Evolutionary conservation across 768 basidiomycete species (phyloP).

Genomic region (Podaxis pistillaris): DNA sequence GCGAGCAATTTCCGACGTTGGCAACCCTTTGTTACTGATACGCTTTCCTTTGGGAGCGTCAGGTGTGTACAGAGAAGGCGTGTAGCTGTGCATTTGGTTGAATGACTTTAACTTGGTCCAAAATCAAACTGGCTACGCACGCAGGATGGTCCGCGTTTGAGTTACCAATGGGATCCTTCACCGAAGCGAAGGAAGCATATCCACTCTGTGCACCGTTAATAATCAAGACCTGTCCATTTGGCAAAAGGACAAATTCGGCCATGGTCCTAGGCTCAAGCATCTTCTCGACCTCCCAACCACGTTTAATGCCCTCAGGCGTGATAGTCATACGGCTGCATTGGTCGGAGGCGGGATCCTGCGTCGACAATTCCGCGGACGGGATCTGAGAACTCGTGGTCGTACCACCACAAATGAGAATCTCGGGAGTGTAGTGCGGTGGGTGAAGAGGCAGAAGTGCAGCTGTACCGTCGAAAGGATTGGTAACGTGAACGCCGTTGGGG

Average conservation of each 20-base stretch:
- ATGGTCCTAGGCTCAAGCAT: conserved; percentile 40
- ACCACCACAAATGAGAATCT: conserved; percentile 48
- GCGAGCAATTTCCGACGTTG: conserved; percentile 43
- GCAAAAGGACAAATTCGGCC: conserved; percentile 38
- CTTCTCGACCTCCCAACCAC: conserved; percentile 44
- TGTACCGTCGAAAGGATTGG: conserved; percentile 37
- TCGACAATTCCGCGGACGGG: conserved; percentile 28
- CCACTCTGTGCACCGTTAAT: conserved; percentile 43
- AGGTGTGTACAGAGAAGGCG: conserved; percentile 50
- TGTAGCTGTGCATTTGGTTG: conserved; percentile 21
- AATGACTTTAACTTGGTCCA: neutral
- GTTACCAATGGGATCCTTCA: conserved; percentile 26
- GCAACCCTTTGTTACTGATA: conserved; percentile 45
- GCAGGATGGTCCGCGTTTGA: conserved; percentile 32
- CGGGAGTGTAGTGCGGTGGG: conserved; percentile 39
- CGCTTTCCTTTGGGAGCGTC: conserved; percentile 39
- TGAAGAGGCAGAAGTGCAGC: conserved; percentile 35
- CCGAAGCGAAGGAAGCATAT: conserved; percentile 37
- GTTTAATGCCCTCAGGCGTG: conserved; percentile 39
- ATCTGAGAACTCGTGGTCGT: conserved; percentile 30
- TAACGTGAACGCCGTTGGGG: conserved; percentile 43
- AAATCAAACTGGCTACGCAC: conserved; percentile 17
- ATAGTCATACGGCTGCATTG: conserved; percentile 43
- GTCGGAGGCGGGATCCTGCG: conserved; percentile 39
- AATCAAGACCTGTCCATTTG: conserved; percentile 43